phyloP scores from a whole-genome alignment of 1,139 yeast species.

The Candida tunisiensis region DNA sequence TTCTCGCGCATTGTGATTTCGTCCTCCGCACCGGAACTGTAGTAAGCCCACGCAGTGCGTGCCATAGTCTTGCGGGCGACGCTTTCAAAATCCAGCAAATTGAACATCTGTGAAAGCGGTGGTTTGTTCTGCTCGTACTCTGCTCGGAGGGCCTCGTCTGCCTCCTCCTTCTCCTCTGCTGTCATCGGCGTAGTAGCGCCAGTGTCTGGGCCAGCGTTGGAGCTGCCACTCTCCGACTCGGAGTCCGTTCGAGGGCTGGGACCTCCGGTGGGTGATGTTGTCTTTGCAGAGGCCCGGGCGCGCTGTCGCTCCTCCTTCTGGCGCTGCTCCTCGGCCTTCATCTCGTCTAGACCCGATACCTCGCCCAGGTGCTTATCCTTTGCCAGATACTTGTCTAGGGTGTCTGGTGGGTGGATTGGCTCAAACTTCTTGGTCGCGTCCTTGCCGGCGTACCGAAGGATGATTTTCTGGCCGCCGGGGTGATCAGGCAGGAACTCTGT shows the following conservation, averaged over 20 bases:
- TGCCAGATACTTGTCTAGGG: slow-evolving; percentile 38
- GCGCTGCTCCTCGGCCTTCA: slow-evolving; percentile 3
- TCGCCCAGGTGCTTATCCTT: slow-evolving; percentile 29
- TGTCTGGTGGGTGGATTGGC: slow-evolving; percentile 73
- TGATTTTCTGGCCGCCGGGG: slow-evolving; percentile 73
- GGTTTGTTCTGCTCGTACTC: slow-evolving; percentile 34
- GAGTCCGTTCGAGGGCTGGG: too few relatives aligned
- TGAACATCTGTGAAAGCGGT: slow-evolving; percentile 48
- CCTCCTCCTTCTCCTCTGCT: slow-evolving; percentile 16
- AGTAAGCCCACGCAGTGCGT: slow-evolving; percentile 79
- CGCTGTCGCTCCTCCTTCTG: slow-evolving; percentile 10
- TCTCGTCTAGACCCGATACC: slow-evolving; percentile 12
- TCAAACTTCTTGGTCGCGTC: slow-evolving; percentile 78
- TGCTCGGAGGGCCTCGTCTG: too few relatives aligned
- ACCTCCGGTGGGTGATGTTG: too few relatives aligned
- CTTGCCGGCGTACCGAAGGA: slow-evolving; percentile 64
- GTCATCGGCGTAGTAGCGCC: too few relatives aligned
- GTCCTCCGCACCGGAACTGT: slow-evolving; percentile 84
- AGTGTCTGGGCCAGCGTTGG: too few relatives aligned
- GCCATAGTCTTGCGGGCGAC: slow-evolving; percentile 67
- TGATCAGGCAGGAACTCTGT: slow-evolving; percentile 62
- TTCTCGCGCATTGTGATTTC: slow-evolving; percentile 81
- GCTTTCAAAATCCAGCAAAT: slow-evolving; percentile 65
- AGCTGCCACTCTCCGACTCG: too few relatives aligned
- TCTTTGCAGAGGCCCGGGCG: too few relatives aligned